phyloP scores from a whole-genome alignment of 2,329 filamentous ascomycete species.

The Fusarium nisikadoi region DNA sequence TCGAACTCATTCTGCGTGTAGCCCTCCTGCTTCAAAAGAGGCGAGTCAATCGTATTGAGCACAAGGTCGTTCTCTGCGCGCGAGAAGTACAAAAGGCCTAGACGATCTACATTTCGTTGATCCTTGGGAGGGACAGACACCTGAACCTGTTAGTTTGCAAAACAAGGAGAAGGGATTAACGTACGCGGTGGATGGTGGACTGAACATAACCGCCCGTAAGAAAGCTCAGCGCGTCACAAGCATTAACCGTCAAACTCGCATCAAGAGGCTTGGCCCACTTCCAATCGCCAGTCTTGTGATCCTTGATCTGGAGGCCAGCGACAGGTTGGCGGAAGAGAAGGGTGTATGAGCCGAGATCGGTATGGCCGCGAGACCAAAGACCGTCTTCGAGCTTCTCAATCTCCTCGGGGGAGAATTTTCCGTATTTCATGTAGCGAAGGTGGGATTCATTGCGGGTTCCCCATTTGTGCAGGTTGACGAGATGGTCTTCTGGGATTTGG shows the following conservation, averaged over 20 bases:
- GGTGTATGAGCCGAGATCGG: conserved; percentile 66
- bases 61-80: conserved; percentile 54
- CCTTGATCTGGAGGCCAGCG: conserved; percentile 64
- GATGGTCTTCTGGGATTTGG: conserved; percentile 69
- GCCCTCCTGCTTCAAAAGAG: conserved; percentile 49
- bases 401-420: conserved; percentile 59
- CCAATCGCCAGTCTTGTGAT: conserved; percentile 59
- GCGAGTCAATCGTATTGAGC: conserved; percentile 52
- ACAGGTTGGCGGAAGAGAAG: conserved; percentile 69
- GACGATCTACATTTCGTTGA: conserved; percentile 57
- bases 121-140: conserved; percentile 53
- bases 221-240: conserved; percentile 59
- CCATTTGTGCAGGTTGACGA: conserved; percentile 63
- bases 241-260: conserved; percentile 63
- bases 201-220: conserved; percentile 61
- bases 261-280: conserved; percentile 61
- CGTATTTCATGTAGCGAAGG: conserved; percentile 71
- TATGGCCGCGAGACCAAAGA: conserved; percentile 62
- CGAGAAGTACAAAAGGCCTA: conserved; percentile 63
- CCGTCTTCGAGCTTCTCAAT: conserved; percentile 55
- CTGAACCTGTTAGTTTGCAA: conserved; percentile 5
- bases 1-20: conserved; percentile 53
- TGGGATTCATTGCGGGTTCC: conserved; percentile 68
- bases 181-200: conserved; percentile 54
- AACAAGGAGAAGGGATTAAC: rapidly evolving